Conservation (phyloP, 148 eudicot genomes). For the Arctostaphylos glauca region DNA sequence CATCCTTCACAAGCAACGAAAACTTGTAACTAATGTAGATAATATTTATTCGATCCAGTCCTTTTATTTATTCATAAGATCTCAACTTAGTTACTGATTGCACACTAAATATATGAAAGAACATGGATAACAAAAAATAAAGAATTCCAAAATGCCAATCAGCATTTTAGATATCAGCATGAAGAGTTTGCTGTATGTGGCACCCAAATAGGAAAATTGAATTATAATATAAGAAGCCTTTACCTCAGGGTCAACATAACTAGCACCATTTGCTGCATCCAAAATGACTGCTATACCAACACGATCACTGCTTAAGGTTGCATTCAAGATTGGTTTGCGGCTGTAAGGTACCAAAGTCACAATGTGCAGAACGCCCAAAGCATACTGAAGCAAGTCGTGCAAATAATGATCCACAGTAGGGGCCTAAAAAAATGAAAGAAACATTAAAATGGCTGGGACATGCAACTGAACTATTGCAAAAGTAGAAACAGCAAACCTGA, state of each 20-base stretch:
- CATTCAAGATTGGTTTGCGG: slow-evolving; percentile 78
- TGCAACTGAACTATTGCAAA: background rate
- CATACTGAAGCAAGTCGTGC: slow-evolving; percentile 97
- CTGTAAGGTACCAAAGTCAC: slow-evolving; percentile 88
- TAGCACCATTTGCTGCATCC: slow-evolving; percentile 90
- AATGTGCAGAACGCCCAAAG: slow-evolving; percentile 85
- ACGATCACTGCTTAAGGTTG: slow-evolving; percentile 82
- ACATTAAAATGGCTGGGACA: slow-evolving; percentile 11
- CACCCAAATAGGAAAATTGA: slow-evolving; percentile 5
- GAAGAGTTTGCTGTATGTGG: background rate
- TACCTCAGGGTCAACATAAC: slow-evolving; percentile 93
- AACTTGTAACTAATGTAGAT: no score
- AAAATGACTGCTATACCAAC: slow-evolving; percentile 94
- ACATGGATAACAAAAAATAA: background rate
- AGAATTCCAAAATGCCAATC: background rate
- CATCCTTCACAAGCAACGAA: slow-evolving; percentile 55
- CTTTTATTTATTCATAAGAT: no score
- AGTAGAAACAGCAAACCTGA: slow-evolving; percentile 51
- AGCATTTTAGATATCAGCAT: background rate
- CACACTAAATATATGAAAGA: no score
- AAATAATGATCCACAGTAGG: slow-evolving; percentile 92
- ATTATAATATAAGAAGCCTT: background rate
- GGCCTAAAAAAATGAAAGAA: slow-evolving; percentile 46
- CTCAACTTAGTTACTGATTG: no score
- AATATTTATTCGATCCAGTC: no score